Percentiles rank a stretch among this genome's conserved stretches.
Evolutionary conservation across 192 early-diverging fungal genomes (phyloP).

Genomic region (Podila horticola): DNA sequence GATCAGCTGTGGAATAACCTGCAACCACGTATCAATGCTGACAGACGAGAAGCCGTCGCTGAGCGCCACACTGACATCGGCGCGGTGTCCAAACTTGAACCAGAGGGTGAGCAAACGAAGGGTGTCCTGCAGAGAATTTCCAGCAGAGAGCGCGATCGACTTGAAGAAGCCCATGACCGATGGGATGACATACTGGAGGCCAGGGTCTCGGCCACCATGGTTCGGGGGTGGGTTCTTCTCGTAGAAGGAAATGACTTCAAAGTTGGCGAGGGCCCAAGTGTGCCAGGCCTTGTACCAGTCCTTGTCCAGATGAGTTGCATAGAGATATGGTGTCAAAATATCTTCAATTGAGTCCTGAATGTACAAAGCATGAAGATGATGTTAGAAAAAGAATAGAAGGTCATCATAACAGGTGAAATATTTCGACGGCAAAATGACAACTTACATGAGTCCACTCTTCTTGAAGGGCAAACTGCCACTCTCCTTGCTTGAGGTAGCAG

Average conservation of each 20-base stretch:
- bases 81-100: conserved; percentile 95
- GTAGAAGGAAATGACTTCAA: conserved; percentile 84
- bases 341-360: conserved; percentile 67
- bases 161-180: conserved; percentile 93
- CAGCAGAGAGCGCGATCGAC: conserved; percentile 90
- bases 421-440: no score
- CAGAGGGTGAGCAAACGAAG: conserved; percentile 90
- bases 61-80: conserved; percentile 85
- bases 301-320: conserved; percentile 89
- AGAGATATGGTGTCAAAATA: conserved; percentile 83
- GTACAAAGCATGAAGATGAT: not conserved
- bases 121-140: conserved; percentile 92
- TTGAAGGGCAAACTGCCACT: conserved; percentile 83
- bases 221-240: conserved; percentile 63
- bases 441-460: conserved; percentile 59
- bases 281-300: conserved; percentile 99
- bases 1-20: conserved; percentile 98
- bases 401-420: not conserved
- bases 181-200: conserved; percentile 83
- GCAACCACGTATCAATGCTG: conserved; percentile 93
- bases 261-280: conserved; percentile 93
- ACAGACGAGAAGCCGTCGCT: conserved; percentile 85
- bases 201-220: conserved; percentile 44
- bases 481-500: conserved; percentile 94
- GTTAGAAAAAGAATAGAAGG: not conserved